phyloP scores from a whole-genome alignment of 179 eudicot genomes.

The Pouteria campechiana region DNA sequence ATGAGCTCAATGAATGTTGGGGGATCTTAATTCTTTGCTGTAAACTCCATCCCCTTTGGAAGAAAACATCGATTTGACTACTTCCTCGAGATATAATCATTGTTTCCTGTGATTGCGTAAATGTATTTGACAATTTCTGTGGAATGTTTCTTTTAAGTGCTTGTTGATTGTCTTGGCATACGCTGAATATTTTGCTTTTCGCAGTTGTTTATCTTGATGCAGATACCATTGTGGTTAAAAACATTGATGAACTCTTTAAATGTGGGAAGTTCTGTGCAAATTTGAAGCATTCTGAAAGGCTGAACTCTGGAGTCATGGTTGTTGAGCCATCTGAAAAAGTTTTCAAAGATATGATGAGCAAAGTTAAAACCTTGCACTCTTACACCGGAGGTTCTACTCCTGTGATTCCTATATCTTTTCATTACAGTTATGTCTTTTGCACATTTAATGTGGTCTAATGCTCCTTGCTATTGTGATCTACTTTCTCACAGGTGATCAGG shows the following conservation, averaged over 20 bases:
- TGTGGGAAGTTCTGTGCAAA: constrained; percentile 96
- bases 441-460: neutral
- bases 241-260: constrained; percentile 76
- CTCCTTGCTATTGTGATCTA: neutral
- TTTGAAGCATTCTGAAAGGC: constrained; percentile 93
- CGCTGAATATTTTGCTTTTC: constrained; percentile 7
- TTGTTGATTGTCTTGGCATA: no score
- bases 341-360: constrained; percentile 79
- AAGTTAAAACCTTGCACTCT: constrained; percentile 66
- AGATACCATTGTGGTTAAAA: constrained; percentile 89
- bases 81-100: no score
- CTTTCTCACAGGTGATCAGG: constrained; percentile 72
- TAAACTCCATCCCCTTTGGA: no score
- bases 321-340: constrained; percentile 80
- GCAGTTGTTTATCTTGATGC: constrained; percentile 99
- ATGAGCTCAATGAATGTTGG: no score
- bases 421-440: neutral
- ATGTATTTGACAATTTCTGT: no score
- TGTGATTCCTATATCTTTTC: neutral
- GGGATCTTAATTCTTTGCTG: no score
- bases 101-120: no score
- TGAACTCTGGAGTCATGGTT: constrained; percentile 95
- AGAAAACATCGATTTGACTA: no score
- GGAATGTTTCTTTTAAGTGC: no score
- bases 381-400: constrained; percentile 77